Conservation (phyloP, 148 eudicot genomes). For the Persicaria maculosa region DNA sequence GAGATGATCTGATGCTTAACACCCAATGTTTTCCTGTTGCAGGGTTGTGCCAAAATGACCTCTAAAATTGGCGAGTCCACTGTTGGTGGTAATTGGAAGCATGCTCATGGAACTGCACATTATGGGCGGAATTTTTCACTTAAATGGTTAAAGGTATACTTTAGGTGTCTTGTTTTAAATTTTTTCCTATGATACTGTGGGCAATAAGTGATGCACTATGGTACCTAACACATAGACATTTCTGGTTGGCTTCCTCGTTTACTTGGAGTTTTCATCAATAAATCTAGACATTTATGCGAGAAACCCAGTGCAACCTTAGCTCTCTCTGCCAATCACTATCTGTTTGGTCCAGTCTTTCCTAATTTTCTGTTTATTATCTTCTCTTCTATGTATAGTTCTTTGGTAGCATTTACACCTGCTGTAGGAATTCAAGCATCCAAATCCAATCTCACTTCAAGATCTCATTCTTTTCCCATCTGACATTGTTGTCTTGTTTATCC, state of each 20-base stretch:
- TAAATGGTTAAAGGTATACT: conserved; percentile 85
- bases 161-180: neutral
- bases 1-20: neutral
- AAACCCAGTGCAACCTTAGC: neutral
- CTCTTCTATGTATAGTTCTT: neutral
- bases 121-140: conserved; percentile 95
- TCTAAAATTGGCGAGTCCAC: conserved; percentile 83
- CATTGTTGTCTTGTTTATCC: neutral
- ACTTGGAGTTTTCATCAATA: neutral
- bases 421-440: too few species aligned
- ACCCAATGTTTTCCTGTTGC: conserved; percentile 19
- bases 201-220: neutral
- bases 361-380: neutral
- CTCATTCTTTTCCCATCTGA: neutral
- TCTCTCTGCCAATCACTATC: neutral
- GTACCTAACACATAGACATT: neutral
- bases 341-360: conserved; percentile 1
- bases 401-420: too few species aligned
- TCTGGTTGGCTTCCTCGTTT: neutral
- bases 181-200: neutral
- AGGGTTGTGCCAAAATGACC: conserved; percentile 99
- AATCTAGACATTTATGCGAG: neutral
- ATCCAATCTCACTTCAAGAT: neutral
- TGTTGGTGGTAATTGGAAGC: conserved; percentile 98
- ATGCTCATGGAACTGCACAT: conserved; percentile 95